phyloP scores from a whole-genome alignment of 352 stramenopile genomes.

The Lagenidium sp. region DNA sequence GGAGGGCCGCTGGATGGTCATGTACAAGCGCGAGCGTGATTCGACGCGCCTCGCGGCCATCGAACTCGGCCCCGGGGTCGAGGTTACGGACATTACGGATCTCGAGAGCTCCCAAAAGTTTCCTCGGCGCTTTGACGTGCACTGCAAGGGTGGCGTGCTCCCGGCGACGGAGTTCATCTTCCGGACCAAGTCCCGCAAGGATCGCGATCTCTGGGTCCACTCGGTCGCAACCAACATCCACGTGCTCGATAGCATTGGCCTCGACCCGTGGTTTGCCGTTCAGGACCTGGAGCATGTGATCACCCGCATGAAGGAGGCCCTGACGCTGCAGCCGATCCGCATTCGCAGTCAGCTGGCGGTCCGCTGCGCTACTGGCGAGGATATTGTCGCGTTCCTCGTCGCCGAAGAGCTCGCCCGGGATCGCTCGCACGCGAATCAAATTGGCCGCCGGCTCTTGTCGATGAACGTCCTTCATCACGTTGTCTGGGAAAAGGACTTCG shows the following conservation, averaged over 20 bases:
- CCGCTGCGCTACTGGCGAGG: slow-evolving; percentile 52
- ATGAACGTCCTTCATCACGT: slow-evolving; percentile 85
- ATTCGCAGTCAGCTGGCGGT: slow-evolving; percentile 58
- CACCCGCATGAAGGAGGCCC: slow-evolving; percentile 35
- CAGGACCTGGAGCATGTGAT: slow-evolving; percentile 46
- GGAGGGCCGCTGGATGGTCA: slow-evolving; percentile 57
- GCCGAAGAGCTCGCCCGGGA: slow-evolving; percentile 38
- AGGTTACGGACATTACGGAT: slow-evolving; percentile 52
- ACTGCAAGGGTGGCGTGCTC: slow-evolving; percentile 60
- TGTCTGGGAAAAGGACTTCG: slow-evolving; percentile 78
- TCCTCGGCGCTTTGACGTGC: slow-evolving; percentile 61
- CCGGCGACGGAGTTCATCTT: slow-evolving; percentile 65
- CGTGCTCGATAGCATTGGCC: slow-evolving; percentile 30
- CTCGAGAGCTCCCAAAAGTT: slow-evolving; percentile 60
- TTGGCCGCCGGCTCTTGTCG: slow-evolving; percentile 48
- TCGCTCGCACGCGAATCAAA: slow-evolving; percentile 33
- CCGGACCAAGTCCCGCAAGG: slow-evolving; percentile 66
- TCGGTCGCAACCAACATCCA: slow-evolving; percentile 59
- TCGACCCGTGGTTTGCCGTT: slow-evolving; percentile 42
- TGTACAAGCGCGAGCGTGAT: slow-evolving; percentile 65
- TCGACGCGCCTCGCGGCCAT: slow-evolving; percentile 43
- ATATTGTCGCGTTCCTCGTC: slow-evolving; percentile 64
- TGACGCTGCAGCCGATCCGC: slow-evolving; percentile 50
- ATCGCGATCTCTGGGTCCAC: slow-evolving; percentile 66
- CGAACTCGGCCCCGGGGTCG: slow-evolving; percentile 57